phyloP scores from a whole-genome alignment of 345 rosid species.

The Eucalyptus decipiens region DNA sequence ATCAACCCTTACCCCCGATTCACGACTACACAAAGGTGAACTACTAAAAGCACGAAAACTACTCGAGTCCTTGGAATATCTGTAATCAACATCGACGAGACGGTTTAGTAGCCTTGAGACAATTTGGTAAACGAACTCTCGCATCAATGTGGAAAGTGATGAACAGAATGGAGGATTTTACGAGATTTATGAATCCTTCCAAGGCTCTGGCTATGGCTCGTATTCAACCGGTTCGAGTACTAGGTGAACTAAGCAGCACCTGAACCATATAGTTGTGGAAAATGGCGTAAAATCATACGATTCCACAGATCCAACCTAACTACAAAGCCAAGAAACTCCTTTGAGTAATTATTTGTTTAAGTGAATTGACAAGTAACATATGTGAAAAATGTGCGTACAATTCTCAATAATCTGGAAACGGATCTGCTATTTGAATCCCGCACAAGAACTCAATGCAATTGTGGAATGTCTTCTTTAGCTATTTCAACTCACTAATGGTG shows the following conservation, averaged over 20 bases:
- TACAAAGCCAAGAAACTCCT: neutral
- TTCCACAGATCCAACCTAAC: neutral
- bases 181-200: slow-evolving; percentile 84
- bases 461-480: neutral
- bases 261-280: slow-evolving; percentile 3
- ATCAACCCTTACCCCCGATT: neutral
- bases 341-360: neutral
- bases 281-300: neutral
- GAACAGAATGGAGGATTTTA: slow-evolving; percentile 14
- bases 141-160: neutral
- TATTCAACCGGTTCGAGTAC: slow-evolving; percentile 70
- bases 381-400: neutral
- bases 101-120: neutral
- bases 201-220: slow-evolving; percentile 73
- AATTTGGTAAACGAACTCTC: neutral
- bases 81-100: neutral
- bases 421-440: neutral
- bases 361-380: neutral
- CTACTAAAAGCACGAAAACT: neutral
- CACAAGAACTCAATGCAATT: neutral
- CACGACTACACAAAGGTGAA: neutral
- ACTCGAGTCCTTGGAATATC: neutral
- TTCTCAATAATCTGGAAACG: neutral
- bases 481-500: neutral
- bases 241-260: slow-evolving; percentile 88